Evolutionary conservation across 129 eudicot species (phyloP).

Genomic region (Sambucus nigra): DNA sequence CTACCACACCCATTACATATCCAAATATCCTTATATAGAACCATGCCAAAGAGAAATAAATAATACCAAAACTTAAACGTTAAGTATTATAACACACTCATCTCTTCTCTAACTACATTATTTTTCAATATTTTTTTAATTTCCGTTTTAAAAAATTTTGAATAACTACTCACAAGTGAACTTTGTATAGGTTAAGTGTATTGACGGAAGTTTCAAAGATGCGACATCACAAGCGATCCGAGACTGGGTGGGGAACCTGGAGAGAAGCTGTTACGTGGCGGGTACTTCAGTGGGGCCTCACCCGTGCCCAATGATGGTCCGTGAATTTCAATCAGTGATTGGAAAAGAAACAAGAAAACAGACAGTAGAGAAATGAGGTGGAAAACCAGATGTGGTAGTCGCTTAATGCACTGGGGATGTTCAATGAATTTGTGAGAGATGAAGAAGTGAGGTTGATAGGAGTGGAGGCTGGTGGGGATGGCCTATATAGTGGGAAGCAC

Average conservation of each 20-base stretch:
- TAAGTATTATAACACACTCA: too few relatives aligned
- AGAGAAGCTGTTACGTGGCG: conserved; percentile 34
- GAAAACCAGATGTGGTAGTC: conserved; percentile 56
- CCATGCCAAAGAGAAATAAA: too few relatives aligned
- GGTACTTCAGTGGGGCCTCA: conserved; percentile 63
- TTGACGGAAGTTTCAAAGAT: conserved; percentile 45
- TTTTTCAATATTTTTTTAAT: too few relatives aligned
- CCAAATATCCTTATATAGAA: too few relatives aligned
- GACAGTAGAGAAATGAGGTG: conserved; percentile 72
- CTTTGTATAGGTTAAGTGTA: conserved; percentile 28
- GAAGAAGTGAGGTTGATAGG: conserved; percentile 53
- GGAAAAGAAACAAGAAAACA: conserved; percentile 76
- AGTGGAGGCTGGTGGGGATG: conserved; percentile 52
- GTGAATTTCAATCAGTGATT: conserved; percentile 63
- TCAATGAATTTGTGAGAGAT: conserved; percentile 56
- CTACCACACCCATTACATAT: too few relatives aligned
- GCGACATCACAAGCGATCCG: conserved; percentile 56
- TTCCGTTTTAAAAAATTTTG: too few relatives aligned
- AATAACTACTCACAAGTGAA: too few relatives aligned
- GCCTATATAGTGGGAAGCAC: conserved; percentile 30
- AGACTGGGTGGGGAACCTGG: conserved; percentile 40
- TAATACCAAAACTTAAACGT: too few relatives aligned
- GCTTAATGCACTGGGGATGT: conserved; percentile 63
- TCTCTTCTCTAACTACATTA: too few relatives aligned
- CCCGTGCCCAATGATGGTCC: conserved; percentile 61